phyloP scores from a whole-genome alignment of 2,329 filamentous ascomycete genomes.

The Neofusicoccum sp. region DNA sequence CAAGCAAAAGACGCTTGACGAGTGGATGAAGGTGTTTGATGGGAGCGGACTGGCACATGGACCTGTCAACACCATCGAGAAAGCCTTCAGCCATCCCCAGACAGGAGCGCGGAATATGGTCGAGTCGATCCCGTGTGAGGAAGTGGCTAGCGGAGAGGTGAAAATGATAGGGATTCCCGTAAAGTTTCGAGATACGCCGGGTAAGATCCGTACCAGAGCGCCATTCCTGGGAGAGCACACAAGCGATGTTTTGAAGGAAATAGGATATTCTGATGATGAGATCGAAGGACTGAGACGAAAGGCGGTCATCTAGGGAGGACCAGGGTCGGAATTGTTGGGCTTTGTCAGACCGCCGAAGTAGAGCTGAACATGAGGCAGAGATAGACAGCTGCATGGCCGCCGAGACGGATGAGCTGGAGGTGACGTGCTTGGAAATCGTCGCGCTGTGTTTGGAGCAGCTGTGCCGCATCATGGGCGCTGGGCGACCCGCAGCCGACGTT shows the following conservation, averaged over 20 bases:
- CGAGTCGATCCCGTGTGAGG: slow-evolving; percentile 27
- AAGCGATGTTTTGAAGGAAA: slow-evolving; percentile 26
- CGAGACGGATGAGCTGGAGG: neutral
- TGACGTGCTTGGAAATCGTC: slow-evolving; percentile 20
- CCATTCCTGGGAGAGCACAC: slow-evolving; percentile 36
- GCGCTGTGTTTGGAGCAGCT: slow-evolving; percentile 4
- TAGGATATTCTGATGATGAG: neutral
- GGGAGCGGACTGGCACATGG: slow-evolving; percentile 50
- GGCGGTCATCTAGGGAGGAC: neutral
- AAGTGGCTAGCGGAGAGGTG: slow-evolving; percentile 4
- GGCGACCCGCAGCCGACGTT: neutral
- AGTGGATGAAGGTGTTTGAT: slow-evolving; percentile 46
- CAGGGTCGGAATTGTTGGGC: neutral
- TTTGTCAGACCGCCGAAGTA: too few species aligned
- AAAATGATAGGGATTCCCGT: slow-evolving; percentile 29
- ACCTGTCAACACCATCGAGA: slow-evolving; percentile 50
- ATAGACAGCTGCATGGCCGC: neutral
- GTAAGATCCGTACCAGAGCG: slow-evolving; percentile 28
- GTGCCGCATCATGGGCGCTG: slow-evolving; percentile 6
- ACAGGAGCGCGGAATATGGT: slow-evolving; percentile 45
- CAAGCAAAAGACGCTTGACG: slow-evolving; percentile 39
- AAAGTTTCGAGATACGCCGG: slow-evolving; percentile 37
- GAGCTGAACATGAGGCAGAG: too few species aligned
- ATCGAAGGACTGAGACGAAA: neutral
- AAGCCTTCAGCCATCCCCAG: slow-evolving; percentile 50